Percentiles rank a stretch among this genome's conserved stretches.
These are phyloP conservation scores for Hymenoscyphus occultus DNA, from an alignment of 2,329 filamentous ascomycete genomes.

Conservation along the genomic window DNA sequence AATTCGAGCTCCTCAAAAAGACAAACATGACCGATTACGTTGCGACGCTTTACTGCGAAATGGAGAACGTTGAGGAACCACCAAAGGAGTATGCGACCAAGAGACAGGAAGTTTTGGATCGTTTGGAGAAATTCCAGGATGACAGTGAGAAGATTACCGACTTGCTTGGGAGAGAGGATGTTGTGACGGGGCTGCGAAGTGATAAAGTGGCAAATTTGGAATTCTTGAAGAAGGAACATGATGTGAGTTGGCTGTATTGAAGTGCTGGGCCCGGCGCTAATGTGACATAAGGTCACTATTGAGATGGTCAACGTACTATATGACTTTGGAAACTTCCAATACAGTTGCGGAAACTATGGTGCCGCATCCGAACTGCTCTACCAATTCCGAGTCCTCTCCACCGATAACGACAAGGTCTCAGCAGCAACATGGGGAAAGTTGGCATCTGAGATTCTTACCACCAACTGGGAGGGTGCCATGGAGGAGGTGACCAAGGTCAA, in stretches of 20 bases:
- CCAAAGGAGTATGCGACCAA: conserved; percentile 86
- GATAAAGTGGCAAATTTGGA: conserved; percentile 99
- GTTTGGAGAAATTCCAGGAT: conserved; percentile 79
- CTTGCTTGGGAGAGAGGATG: conserved; percentile 81
- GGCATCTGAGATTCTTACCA: conserved; percentile 89
- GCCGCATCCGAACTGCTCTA: conserved; percentile 91
- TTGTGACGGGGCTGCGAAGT: conserved; percentile 84
- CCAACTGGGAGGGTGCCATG: conserved; percentile 91
- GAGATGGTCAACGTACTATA: conserved; percentile 96
- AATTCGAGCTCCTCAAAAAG: conserved; percentile 90
- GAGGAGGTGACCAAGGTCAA: conserved; percentile 89
- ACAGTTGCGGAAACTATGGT: conserved; percentile 92
- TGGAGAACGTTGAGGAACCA: conserved; percentile 73
- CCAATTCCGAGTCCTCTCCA: conserved; percentile 96
- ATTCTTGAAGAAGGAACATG: conserved; percentile 94
- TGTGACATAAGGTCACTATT: conserved; percentile 63
- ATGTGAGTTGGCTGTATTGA: conserved; percentile 51
- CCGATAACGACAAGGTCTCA: conserved; percentile 95
- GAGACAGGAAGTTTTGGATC: conserved; percentile 81
- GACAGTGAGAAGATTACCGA: conserved; percentile 86
- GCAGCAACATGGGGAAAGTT: conserved; percentile 98
- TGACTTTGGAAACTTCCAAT: conserved; percentile 96
- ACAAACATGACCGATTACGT: conserved; percentile 99
- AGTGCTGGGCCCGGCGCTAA: conserved; percentile 17
- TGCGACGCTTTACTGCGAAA: conserved; percentile 83